Conservation (phyloP, 768 basidiomycete genomes). For the Suillus cothurnatus region DNA sequence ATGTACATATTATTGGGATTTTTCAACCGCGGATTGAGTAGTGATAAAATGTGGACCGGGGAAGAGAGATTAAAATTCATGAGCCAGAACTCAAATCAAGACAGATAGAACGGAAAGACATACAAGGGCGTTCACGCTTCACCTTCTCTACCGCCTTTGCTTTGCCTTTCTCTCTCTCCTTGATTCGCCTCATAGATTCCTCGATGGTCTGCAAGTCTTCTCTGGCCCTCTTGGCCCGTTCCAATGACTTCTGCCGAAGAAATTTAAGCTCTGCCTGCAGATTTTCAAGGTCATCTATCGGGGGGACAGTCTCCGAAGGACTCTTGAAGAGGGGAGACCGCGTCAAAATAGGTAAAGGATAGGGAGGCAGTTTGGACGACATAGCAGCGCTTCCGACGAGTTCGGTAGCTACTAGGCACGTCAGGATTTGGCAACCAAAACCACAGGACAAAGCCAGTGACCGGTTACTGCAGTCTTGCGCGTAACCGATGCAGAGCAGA, state of each 20-base stretch:
- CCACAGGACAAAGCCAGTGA: constrained; percentile 14
- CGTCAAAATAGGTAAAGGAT: constrained; percentile 47
- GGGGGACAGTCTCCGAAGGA: constrained; percentile 65
- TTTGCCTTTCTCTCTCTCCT: constrained; percentile 76
- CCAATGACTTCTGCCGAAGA: constrained; percentile 55
- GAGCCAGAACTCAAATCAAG: constrained; percentile 14
- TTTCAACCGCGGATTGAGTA: constrained; percentile 14
- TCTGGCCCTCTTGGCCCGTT: constrained; percentile 72
- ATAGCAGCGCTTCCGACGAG: constrained; percentile 41
- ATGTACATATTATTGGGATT: constrained; percentile 13
- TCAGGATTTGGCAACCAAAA: constrained; percentile 15
- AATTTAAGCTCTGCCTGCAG: constrained; percentile 63
- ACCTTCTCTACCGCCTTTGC: constrained; percentile 69
- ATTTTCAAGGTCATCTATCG: constrained; percentile 69
- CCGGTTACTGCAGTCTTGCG: constrained; percentile 15
- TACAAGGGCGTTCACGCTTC: constrained; percentile 77
- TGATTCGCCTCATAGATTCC: constrained; percentile 75
- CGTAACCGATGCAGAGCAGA: constrained; percentile 19
- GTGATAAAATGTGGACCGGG: constrained; percentile 12
- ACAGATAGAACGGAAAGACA: constrained; percentile 38
- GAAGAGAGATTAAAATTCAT: constrained; percentile 20
- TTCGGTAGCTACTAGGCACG: constrained; percentile 16
- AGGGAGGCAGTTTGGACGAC: constrained; percentile 62
- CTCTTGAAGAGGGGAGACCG: constrained; percentile 65
- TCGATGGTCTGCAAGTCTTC: constrained; percentile 75